phyloP scores from a whole-genome alignment of 495 filamentous ascomycete genomes.

The Aspergillus leporis region DNA sequence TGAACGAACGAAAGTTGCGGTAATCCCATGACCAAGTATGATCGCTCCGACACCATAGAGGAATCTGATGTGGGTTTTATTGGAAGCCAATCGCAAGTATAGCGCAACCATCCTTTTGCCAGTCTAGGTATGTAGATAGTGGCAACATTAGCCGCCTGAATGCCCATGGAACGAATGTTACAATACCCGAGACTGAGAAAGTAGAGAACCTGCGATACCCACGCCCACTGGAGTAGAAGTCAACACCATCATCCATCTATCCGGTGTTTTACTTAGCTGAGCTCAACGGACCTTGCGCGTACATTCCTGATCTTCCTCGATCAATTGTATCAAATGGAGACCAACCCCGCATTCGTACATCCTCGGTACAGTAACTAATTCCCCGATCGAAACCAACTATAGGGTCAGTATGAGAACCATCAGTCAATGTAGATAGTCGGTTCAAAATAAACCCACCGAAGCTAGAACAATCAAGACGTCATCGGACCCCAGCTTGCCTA shows the following conservation, averaged over 20 bases:
- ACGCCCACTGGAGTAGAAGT: not conserved
- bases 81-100: not conserved
- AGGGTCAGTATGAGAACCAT: not conserved
- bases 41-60: not conserved
- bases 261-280: too few relatives aligned
- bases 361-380: not conserved
- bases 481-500: not conserved
- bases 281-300: not conserved
- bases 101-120: conserved; percentile 1
- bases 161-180: not conserved
- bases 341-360: conserved; percentile 1
- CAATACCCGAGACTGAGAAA: not conserved
- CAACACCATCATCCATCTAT: too few relatives aligned
- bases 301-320: not conserved
- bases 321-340: not conserved
- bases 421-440: not conserved
- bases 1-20: not conserved
- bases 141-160: not conserved
- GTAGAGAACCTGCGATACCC: not conserved
- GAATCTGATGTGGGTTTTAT: not conserved
- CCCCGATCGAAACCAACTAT: not conserved
- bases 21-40: not conserved
- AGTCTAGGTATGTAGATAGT: not conserved
- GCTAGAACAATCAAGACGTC: not conserved
- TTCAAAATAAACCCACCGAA: not conserved